Evolutionary conservation across 2,329 filamentous ascomycete species (phyloP).

Genomic region (Dendrostoma leiphaemia): DNA sequence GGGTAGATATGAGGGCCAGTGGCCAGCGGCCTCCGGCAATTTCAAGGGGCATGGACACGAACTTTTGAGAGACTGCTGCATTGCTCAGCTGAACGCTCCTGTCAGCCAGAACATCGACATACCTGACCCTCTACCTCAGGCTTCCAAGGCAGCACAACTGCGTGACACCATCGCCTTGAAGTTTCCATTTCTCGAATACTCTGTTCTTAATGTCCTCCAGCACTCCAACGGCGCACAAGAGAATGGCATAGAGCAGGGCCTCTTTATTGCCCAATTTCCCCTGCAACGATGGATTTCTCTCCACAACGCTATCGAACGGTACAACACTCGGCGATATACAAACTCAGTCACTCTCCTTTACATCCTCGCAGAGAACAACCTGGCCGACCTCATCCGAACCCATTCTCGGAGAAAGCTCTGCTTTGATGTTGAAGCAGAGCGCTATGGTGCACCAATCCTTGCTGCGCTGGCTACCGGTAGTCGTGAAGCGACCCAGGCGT

Average conservation of each 20-base stretch:
- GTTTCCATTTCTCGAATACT: constrained; percentile 8
- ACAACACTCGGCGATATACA: constrained; percentile 3
- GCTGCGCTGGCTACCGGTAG: constrained; percentile 18
- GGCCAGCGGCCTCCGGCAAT: too few relatives aligned
- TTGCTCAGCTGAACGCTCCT: constrained; percentile 12
- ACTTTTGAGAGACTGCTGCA: constrained; percentile 17
- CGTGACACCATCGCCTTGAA: background rate
- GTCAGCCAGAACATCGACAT: too few relatives aligned
- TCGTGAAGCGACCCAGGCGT: too few relatives aligned
- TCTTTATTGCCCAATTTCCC: constrained; percentile 1
- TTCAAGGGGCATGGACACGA: constrained; percentile 16
- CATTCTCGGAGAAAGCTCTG: background rate
- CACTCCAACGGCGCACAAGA: constrained; percentile 8
- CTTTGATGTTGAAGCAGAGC: background rate
- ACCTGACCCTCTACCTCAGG: constrained; percentile 3
- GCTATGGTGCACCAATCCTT: constrained; percentile 17
- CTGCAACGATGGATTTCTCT: background rate
- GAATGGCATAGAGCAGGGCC: background rate
- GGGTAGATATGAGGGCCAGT: too few relatives aligned
- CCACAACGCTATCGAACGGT: background rate
- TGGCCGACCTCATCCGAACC: constrained; percentile 6
- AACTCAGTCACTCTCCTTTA: constrained; percentile 7
- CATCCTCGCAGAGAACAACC: constrained; percentile 6
- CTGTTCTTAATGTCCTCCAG: background rate
- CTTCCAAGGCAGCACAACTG: constrained; percentile 1